Base-by-base conservation (phyloP, 192 early-diverging fungal genomes). In the Coemansia sp. region DNA sequence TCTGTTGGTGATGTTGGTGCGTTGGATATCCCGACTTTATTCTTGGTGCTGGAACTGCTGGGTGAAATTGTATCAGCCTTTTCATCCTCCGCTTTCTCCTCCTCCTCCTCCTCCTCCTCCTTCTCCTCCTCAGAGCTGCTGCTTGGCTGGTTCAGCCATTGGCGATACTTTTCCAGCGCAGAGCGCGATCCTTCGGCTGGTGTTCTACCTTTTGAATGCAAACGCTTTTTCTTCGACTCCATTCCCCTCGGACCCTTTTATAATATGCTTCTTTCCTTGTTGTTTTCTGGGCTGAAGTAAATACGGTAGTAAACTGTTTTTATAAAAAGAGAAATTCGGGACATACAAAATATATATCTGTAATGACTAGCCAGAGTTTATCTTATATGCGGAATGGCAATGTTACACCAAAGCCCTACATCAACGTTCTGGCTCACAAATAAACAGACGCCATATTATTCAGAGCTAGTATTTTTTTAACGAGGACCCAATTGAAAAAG, bases 111-210 rank as follows among this genome's bases (percentile, higher is more conserved):
- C 3, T 31, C 7, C n/a, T 34, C n/a, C 10, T 20, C 16, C 0
- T 34, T 7, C 4, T 45, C 40, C 25, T 45, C 28, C 6, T 29
- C 34, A 33, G 29, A 48, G 40, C 68, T 66, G 55, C 67, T 66
- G 53, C 70, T 72, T 28, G 43, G 52, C 28, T 72, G 65, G 20
- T 72, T 60, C 52, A 78, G 59, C 75, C 75, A 78, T 30, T 66
- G 28, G 37, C 70, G 75, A 48, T 78, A 78, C 25, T 31, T 51
- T 23, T 78, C 66, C 18, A 78, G 31, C 25, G 70, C 68, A 18
- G 74, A 63, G 15, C 28, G 56, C 57, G 58, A n/a, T 55, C 13
- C 9, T 9, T 8, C 51, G 13, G 4, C 9, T 9, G 26, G 29
- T 28, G 7, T 53, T 7, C 28, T 28, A 7, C 21, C 58, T 55